A percentile compares a stretch with the other conserved stretches of the same genome.
Conservation (phyloP, 129 eudicot species). For the Lonicera japonica region DNA sequence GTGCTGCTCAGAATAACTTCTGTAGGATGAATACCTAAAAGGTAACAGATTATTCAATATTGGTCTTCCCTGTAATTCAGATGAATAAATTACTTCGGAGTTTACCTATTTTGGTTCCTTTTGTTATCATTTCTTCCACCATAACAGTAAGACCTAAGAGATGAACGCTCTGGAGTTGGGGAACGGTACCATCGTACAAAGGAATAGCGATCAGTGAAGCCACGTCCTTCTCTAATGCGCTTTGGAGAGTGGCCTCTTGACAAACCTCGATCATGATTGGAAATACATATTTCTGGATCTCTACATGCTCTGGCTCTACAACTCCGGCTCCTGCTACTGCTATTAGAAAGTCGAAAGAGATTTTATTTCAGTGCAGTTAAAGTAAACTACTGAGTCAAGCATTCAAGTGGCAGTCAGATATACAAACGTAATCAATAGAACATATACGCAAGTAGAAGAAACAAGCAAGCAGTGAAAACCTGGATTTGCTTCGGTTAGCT, state of each 20-base stretch:
- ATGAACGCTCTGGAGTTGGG: constrained; percentile 73
- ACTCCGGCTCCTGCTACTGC: constrained; percentile 37
- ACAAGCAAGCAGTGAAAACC: constrained; percentile 32
- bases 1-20: constrained; percentile 62
- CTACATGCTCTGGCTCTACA: constrained; percentile 36
- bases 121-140: constrained; percentile 52
- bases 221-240: constrained; percentile 92
- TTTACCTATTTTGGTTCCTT: constrained; percentile 68
- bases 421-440: background rate
- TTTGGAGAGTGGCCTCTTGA: constrained; percentile 69
- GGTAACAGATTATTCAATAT: constrained; percentile 3
- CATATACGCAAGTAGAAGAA: background rate
- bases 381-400: no score
- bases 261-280: constrained; percentile 19
- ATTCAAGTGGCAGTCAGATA: no score
- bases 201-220: constrained; percentile 77
- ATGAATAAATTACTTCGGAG: background rate
- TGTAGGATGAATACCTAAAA: constrained; percentile 59
- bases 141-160: constrained; percentile 47
- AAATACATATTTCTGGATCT: constrained; percentile 26
- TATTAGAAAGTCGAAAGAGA: background rate
- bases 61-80: background rate
- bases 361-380: background rate
- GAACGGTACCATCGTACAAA: constrained; percentile 82
- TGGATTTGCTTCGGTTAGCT: constrained; percentile 44